Conservation (phyloP, 176 grass and related monocot genomes). For the Tillandsia leiboldiana region DNA sequence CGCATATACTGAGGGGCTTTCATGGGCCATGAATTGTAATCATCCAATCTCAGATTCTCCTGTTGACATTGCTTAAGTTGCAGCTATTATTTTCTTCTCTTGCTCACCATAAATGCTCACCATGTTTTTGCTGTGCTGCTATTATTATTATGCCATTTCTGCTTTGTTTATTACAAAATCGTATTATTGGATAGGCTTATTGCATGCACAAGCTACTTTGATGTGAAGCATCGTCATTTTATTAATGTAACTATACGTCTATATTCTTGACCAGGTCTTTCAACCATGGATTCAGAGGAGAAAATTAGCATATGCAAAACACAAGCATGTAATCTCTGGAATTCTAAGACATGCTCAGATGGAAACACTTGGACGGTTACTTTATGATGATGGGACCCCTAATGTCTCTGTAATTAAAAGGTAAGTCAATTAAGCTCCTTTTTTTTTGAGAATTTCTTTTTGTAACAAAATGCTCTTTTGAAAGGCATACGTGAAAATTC, state of each 20-base stretch:
- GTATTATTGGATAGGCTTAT: not conserved
- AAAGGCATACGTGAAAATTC: too few relatives aligned
- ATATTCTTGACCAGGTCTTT: conserved; percentile 56
- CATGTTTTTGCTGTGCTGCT: too few relatives aligned
- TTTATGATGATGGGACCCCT: conserved; percentile 49
- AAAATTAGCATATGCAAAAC: conserved; percentile 75
- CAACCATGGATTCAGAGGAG: conserved; percentile 95
- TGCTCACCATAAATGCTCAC: too few relatives aligned
- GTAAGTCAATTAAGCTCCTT: conserved; percentile 18
- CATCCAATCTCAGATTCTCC: too few relatives aligned
- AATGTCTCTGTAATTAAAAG: conserved; percentile 49
- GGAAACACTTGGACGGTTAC: conserved; percentile 38
- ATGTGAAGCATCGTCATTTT: not conserved
- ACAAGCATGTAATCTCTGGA: conserved; percentile 94
- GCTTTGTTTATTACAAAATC: not conserved
- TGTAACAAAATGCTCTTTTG: too few relatives aligned
- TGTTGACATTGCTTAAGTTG: too few relatives aligned
- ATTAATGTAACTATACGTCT: not conserved
- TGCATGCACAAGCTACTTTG: not conserved
- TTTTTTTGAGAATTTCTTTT: too few relatives aligned
- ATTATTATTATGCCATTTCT: too few relatives aligned
- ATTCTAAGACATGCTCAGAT: conserved; percentile 52
- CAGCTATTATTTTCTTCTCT: too few relatives aligned
- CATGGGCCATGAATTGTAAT: too few relatives aligned
- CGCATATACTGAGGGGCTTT: too few relatives aligned